phyloP scores from a whole-genome alignment of 805 yeast species.

The Jamesozyma piceae region DNA sequence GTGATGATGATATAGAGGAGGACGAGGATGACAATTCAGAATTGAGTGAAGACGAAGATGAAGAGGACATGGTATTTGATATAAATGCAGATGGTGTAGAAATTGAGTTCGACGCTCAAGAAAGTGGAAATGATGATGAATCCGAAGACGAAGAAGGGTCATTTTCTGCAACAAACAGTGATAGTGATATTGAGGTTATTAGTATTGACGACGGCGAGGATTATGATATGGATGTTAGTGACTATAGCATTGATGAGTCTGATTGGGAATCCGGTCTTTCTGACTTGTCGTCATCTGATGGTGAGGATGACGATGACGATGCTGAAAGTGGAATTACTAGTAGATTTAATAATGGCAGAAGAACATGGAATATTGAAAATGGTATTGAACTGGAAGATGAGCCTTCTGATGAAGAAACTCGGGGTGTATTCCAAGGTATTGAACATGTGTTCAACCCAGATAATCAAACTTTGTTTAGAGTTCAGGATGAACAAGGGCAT shows the following conservation, averaged over 20 bases:
- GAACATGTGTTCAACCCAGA: conserved; percentile 27
- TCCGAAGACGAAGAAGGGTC: conserved; percentile 20
- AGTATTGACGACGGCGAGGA: conserved; percentile 26
- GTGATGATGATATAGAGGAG: conserved; percentile 26
- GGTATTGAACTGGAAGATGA: conserved; percentile 26
- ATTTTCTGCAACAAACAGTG: conserved; percentile 11
- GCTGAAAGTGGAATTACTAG: conserved; percentile 6
- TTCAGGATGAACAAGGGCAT: conserved; percentile 12
- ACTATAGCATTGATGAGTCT: conserved; percentile 29
- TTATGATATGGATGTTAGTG: conserved; percentile 28
- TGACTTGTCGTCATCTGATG: conserved; percentile 25
- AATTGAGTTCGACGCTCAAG: conserved; percentile 18
- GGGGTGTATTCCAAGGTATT: conserved; percentile 28
- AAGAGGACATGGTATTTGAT: conserved; percentile 13
- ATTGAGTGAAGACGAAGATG: neutral
- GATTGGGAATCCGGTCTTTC: conserved; percentile 32
- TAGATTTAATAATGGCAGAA: conserved; percentile 16
- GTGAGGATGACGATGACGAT: conserved; percentile 16
- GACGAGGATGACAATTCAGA: conserved; percentile 21
- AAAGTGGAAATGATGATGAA: conserved; percentile 23
- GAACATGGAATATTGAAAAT: conserved; percentile 25
- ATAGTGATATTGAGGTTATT: conserved; percentile 17
- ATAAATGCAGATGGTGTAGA: conserved; percentile 23
- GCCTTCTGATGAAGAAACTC: conserved; percentile 23
- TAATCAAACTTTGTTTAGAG: conserved; percentile 22